Conservation (phyloP, 805 yeast species). For the Candida ovalis region DNA sequence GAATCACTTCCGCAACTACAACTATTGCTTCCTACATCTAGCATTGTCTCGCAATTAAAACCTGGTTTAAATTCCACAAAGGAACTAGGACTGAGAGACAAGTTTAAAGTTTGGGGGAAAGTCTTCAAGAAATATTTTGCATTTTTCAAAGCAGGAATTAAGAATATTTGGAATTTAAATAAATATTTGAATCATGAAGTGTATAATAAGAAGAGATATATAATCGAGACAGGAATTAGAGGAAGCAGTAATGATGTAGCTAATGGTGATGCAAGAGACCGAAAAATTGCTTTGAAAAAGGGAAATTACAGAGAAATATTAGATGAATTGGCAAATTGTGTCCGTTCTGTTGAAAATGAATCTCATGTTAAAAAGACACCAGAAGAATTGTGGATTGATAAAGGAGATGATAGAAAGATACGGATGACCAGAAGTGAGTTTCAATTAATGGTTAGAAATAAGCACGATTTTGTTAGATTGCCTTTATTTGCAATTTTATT, state of each 20-base stretch:
- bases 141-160: conserved; percentile 58
- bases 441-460: conserved; percentile 48
- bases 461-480: conserved; percentile 45
- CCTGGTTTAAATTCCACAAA: not conserved
- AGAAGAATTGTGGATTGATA: not conserved
- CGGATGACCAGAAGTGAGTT: conserved; percentile 38
- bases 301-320: conserved; percentile 14
- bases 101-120: conserved; percentile 13
- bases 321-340: conserved; percentile 25
- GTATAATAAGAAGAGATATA: conserved; percentile 23
- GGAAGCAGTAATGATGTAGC: conserved; percentile 20
- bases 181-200: conserved; percentile 25
- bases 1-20: conserved; percentile 20
- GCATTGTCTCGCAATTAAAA: not conserved
- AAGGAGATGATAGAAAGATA: conserved; percentile 10
- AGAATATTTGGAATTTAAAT: conserved; percentile 49
- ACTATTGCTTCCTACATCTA: conserved; percentile 11
- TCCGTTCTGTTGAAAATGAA: conserved; percentile 22
- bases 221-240: conserved; percentile 25
- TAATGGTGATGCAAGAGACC: conserved; percentile 23
- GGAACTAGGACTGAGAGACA: conserved; percentile 7
- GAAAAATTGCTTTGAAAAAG: conserved; percentile 13
- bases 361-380: conserved; percentile 7
- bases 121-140: conserved; percentile 28
- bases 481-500: conserved; percentile 57